A percentile compares a stretch with the other conserved stretches of the same genome.
These are phyloP conservation scores for Sugiyamaella castrensis DNA, from an alignment of 1,139 yeast genomes.

Conservation along the genomic window DNA sequence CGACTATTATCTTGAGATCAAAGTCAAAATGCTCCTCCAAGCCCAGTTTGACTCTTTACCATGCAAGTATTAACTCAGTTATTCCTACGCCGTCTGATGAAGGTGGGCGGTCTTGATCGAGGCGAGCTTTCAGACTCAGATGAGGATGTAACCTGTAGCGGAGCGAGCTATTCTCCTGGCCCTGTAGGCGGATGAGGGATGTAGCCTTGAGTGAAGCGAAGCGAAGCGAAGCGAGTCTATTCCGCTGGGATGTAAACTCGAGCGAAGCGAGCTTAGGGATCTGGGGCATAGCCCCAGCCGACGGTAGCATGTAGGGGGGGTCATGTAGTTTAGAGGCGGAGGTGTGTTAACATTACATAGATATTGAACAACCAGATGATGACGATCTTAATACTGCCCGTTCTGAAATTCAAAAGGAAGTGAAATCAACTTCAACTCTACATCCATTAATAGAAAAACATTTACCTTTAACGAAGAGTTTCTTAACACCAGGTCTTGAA, in stretches of 20 bases:
- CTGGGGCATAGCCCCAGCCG: slow-evolving; percentile 2
- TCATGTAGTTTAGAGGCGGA: background rate
- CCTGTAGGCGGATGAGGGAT: no score
- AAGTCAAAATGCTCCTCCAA: slow-evolving; percentile 16
- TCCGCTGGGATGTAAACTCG: background rate
- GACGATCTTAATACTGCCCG: slow-evolving; percentile 23
- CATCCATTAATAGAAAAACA: slow-evolving; percentile 12
- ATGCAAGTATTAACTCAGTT: slow-evolving; percentile 18
- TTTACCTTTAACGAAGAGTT: slow-evolving; percentile 12
- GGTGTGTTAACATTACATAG: slow-evolving; percentile 12
- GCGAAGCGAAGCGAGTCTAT: no score
- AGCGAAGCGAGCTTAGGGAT: background rate
- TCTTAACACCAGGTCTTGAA: slow-evolving; percentile 23
- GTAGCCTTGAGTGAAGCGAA: background rate
- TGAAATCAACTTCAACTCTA: slow-evolving; percentile 4
- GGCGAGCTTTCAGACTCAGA: no score
- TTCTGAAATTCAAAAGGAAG: slow-evolving; percentile 19
- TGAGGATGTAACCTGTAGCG: background rate
- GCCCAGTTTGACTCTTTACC: slow-evolving; percentile 26
- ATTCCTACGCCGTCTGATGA: background rate
- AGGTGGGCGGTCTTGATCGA: background rate
- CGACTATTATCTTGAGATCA: background rate
- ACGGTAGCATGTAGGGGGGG: background rate
- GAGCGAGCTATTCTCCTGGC: no score
- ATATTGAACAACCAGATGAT: slow-evolving; percentile 26